phyloP scores from a whole-genome alignment of 192 early-diverging fungal species.

The Coemansia sp. region DNA sequence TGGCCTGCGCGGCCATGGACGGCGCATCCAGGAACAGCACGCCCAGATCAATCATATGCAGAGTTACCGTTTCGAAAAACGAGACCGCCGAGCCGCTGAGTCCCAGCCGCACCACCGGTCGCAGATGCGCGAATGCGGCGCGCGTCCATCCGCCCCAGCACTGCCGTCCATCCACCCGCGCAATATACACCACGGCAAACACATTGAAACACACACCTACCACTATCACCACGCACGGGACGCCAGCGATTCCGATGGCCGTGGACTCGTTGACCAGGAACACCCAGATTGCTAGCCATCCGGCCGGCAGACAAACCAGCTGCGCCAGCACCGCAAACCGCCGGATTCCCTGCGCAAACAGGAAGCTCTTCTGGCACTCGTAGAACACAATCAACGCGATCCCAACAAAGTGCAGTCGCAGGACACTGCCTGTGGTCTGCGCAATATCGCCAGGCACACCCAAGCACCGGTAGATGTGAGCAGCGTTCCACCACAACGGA shows the following conservation, averaged over 20 bases:
- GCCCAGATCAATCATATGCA: slow-evolving; percentile 72
- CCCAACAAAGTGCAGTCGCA: slow-evolving; percentile 68
- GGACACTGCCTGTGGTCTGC: slow-evolving; percentile 61
- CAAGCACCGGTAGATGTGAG: slow-evolving; percentile 24
- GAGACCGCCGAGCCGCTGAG: slow-evolving; percentile 79
- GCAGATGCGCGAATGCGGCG: slow-evolving; percentile 63
- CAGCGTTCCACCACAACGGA: slow-evolving; percentile 56
- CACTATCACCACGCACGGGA: slow-evolving; percentile 62
- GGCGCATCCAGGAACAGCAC: slow-evolving; percentile 75
- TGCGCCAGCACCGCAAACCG: slow-evolving; percentile 73
- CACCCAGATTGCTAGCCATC: slow-evolving; percentile 73
- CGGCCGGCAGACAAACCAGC: slow-evolving; percentile 67
- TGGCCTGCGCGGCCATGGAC: slow-evolving; percentile 81
- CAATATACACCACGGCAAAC: slow-evolving; percentile 55
- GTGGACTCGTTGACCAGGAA: slow-evolving; percentile 62
- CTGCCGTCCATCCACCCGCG: slow-evolving; percentile 62
- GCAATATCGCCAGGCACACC: slow-evolving; percentile 68
- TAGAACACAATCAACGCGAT: slow-evolving; percentile 69
- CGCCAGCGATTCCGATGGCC: slow-evolving; percentile 70
- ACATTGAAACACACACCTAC: slow-evolving; percentile 59
- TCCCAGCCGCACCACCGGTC: slow-evolving; percentile 68
- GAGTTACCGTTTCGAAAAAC: slow-evolving; percentile 76
- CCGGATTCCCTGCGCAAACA: slow-evolving; percentile 93
- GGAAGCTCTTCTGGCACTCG: slow-evolving; percentile 82
- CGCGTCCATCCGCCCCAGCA: slow-evolving; percentile 89